Percentiles rank a stretch among this genome's conserved stretches.
Conservation (phyloP, 106 monocot genomes). For the Allium fistulosum region DNA sequence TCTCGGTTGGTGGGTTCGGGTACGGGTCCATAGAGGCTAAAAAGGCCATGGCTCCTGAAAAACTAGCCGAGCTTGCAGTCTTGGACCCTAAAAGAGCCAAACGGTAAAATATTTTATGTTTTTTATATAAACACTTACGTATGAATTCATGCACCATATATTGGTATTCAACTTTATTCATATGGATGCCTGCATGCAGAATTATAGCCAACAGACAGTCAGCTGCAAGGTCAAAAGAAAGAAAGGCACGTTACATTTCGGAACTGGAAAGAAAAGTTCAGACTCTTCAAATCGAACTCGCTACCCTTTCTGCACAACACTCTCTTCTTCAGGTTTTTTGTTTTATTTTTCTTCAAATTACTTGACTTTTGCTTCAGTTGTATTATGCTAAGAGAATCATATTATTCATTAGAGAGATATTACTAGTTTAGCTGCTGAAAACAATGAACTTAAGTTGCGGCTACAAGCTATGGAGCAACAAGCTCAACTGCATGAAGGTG, state of each 20-base stretch:
- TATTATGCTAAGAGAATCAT: too few species aligned
- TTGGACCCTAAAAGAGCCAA: slow-evolving; percentile 80
- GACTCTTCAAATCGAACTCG: slow-evolving; percentile 52
- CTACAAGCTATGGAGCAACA: slow-evolving; percentile 17
- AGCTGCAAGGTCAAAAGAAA: slow-evolving; percentile 62
- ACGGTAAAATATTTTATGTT: slow-evolving; percentile 27
- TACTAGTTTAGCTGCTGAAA: slow-evolving; percentile 12
- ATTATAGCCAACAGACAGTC: slow-evolving; percentile 61
- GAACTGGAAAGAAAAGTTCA: slow-evolving; percentile 55
- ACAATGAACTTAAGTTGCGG: slow-evolving; percentile 11
- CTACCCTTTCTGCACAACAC: slow-evolving; percentile 47
- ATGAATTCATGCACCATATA: background rate
- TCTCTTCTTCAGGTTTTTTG: slow-evolving; percentile 34
- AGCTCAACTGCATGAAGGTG: slow-evolving; percentile 11
- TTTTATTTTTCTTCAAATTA: background rate
- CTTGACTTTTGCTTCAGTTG: background rate
- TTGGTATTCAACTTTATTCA: background rate
- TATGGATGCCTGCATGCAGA: slow-evolving; percentile 13
- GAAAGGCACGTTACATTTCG: slow-evolving; percentile 55
- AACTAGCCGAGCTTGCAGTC: slow-evolving; percentile 69
- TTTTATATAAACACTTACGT: background rate
- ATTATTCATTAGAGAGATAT: slow-evolving; percentile 13
- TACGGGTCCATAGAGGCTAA: slow-evolving; percentile 51
- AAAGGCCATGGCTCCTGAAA: slow-evolving; percentile 87
- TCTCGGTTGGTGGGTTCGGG: slow-evolving; percentile 53